Evolutionary conservation across 2,329 filamentous ascomycete species (phyloP).

Genomic region (Exophiala spinifera): DNA sequence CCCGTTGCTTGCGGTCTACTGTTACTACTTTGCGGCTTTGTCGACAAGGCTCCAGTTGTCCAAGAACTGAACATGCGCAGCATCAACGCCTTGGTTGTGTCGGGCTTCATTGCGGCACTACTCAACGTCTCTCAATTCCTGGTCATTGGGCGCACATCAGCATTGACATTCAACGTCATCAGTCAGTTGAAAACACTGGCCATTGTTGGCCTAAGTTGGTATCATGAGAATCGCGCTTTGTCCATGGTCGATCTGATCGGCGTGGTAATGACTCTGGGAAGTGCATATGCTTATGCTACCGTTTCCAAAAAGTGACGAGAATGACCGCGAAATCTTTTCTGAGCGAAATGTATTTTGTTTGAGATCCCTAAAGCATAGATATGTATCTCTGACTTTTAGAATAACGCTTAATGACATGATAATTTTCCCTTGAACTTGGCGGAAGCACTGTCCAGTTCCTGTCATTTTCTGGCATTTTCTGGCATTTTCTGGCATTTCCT

Average conservation of each 20-base stretch:
- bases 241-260: slow-evolving; percentile 10
- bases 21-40: slow-evolving; percentile 1
- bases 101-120: slow-evolving; percentile 8
- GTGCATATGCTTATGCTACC: slow-evolving; percentile 11
- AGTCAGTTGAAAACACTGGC: slow-evolving; percentile 13
- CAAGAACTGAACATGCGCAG: neutral
- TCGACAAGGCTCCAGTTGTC: slow-evolving; percentile 7
- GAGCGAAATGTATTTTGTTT: neutral
- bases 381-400: no score
- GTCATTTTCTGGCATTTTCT: no score
- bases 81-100: slow-evolving; percentile 1
- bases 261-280: slow-evolving; percentile 8
- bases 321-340: neutral
- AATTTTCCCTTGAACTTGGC: no score
- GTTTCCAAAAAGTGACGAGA: neutral
- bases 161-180: slow-evolving; percentile 15
- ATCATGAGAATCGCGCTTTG: neutral
- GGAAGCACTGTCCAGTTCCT: no score
- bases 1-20: slow-evolving; percentile 5
- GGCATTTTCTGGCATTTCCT: no score
- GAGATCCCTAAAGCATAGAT: no score
- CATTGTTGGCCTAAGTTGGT: slow-evolving; percentile 13
- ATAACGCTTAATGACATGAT: neutral
- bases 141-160: slow-evolving; percentile 11
- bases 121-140: slow-evolving; percentile 17